Conservation (phyloP, 2,329 filamentous ascomycete species). For the Ascochyta lentis region DNA sequence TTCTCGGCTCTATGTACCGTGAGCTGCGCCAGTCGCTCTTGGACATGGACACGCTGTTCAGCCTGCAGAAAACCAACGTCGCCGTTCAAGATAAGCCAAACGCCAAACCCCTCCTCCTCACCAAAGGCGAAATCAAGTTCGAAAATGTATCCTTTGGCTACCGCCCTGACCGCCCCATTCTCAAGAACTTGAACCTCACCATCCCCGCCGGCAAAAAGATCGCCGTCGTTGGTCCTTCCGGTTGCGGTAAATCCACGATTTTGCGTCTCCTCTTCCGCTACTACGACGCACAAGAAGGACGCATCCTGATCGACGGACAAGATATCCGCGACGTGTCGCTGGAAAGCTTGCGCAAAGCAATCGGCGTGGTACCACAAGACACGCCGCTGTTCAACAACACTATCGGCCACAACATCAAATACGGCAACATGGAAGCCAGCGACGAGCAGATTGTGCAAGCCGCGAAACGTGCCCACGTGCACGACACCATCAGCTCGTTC, state of each 20-base stretch:
- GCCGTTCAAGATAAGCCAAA: constrained; percentile 78
- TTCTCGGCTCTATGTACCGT: constrained; percentile 95
- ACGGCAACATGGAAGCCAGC: constrained; percentile 81
- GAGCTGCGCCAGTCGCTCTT: constrained; percentile 92
- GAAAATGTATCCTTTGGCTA: constrained; percentile 97
- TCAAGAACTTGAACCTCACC: constrained; percentile 82
- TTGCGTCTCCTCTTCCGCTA: constrained; percentile 90
- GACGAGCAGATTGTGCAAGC: constrained; percentile 76
- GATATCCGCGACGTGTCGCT: constrained; percentile 84
- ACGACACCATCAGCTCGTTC: constrained; percentile 74
- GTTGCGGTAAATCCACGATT: constrained; percentile 95
- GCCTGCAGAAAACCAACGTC: constrained; percentile 94
- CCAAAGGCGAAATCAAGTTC: constrained; percentile 88
- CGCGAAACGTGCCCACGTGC: constrained; percentile 81
- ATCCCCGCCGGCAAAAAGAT: constrained; percentile 97
- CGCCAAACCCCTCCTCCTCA: constrained; percentile 75
- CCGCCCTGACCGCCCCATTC: constrained; percentile 81
- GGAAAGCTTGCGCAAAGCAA: constrained; percentile 81
- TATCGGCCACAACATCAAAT: constrained; percentile 93
- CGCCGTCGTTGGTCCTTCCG: constrained; percentile 91
- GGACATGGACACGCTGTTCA: constrained; percentile 99
- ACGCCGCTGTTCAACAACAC: constrained; percentile 97
- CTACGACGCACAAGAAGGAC: constrained; percentile 85
- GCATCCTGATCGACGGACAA: constrained; percentile 90
- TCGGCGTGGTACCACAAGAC: constrained; percentile 96